Conservation (phyloP, 495 filamentous ascomycete species). For the Gamarada debralockiae region DNA sequence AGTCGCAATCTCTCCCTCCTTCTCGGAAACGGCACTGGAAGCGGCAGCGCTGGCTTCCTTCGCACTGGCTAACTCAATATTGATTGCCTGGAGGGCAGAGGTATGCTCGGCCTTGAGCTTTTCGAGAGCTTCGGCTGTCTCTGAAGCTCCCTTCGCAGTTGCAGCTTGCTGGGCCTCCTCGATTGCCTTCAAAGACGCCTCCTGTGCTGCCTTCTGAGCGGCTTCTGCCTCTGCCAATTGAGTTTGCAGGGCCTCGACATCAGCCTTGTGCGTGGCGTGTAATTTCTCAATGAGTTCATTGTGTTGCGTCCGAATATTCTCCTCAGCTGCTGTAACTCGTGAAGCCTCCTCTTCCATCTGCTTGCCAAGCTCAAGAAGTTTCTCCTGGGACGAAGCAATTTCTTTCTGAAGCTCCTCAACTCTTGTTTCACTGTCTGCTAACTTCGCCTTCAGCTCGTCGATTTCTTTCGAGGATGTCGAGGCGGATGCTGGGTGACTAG, state of each 20-base stretch:
- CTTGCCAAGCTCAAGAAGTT: conserved; percentile 22
- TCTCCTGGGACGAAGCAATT: conserved; percentile 24
- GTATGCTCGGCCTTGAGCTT: conserved; percentile 35
- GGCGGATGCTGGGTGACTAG: conserved; percentile 25
- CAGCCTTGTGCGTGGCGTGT: conserved; percentile 29
- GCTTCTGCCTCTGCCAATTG: conserved; percentile 25
- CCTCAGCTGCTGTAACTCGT: conserved; percentile 16
- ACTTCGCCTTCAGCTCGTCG: conserved; percentile 48
- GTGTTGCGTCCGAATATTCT: conserved; percentile 20
- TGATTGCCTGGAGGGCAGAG: conserved; percentile 15
- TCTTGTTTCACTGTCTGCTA: conserved; percentile 31
- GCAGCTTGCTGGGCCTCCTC: conserved; percentile 22
- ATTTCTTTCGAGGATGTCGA: conserved; percentile 41
- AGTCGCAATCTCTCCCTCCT: conserved; percentile 32
- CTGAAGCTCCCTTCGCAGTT: conserved; percentile 16
- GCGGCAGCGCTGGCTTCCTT: conserved; percentile 19
- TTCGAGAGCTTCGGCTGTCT: conserved; percentile 16
- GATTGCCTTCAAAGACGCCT: conserved; percentile 20
- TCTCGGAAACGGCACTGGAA: conserved; percentile 12
- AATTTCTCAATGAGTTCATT: conserved; percentile 25
- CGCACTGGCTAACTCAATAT: conserved; percentile 8
- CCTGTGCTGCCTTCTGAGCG: conserved; percentile 14
- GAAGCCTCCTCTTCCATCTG: conserved; percentile 21
- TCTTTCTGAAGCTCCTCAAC: conserved; percentile 42
- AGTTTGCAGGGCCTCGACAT: conserved; percentile 32